These are phyloP conservation scores for Yamadazyma takamatsuzukensis DNA, from an alignment of 805 yeast genomes.

Conservation along the genomic window DNA sequence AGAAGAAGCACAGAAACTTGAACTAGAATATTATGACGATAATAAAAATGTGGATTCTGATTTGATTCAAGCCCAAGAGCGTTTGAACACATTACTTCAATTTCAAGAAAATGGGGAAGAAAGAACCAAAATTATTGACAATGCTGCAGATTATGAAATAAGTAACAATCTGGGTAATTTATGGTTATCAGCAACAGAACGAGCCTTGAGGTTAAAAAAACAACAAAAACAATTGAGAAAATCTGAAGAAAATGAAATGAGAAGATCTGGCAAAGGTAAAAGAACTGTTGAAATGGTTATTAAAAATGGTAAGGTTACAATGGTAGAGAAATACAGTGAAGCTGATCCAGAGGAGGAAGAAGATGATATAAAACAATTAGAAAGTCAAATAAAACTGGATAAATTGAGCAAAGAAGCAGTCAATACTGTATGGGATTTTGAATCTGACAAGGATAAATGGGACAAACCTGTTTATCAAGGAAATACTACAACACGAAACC, in stretches of 20 bases:
- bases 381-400: constrained; percentile 25
- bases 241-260: constrained; percentile 54
- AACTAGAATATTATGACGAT: constrained; percentile 41
- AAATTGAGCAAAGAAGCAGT: constrained; percentile 27
- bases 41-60: constrained; percentile 51
- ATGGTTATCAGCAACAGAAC: constrained; percentile 86
- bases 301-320: constrained; percentile 71
- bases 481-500: background rate
- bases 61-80: constrained; percentile 62
- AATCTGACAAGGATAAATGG: constrained; percentile 53
- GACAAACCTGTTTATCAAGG: constrained; percentile 43
- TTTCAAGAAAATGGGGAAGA: constrained; percentile 87
- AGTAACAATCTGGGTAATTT: constrained; percentile 50
- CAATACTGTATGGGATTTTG: constrained; percentile 60
- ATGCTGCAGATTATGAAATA: constrained; percentile 82
- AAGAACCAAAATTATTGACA: constrained; percentile 88
- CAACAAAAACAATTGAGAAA: constrained; percentile 75
- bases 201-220: constrained; percentile 80
- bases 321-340: constrained; percentile 43
- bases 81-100: constrained; percentile 67
- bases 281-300: constrained; percentile 75
- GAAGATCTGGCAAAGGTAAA: constrained; percentile 69
- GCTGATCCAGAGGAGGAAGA: constrained; percentile 19
- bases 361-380: constrained; percentile 34
- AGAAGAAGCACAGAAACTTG: constrained; percentile 36